Base-by-base conservation (phyloP, 371 early-diverging fungal species). In the Smittium culicis region DNA sequence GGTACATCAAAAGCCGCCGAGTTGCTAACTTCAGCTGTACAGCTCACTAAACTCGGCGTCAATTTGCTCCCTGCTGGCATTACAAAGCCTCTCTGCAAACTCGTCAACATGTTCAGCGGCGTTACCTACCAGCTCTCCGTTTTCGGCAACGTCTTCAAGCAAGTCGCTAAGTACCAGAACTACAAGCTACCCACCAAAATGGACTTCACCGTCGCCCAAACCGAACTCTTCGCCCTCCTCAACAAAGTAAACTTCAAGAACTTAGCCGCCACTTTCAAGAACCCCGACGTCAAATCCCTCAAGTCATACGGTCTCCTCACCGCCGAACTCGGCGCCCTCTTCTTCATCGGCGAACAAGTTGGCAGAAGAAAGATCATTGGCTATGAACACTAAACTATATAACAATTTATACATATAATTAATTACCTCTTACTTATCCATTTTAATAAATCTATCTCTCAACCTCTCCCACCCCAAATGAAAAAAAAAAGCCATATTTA, bases 361-460 rank as follows among this genome's bases (percentile, higher is more conserved):
- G 64, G 32, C 54, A 66, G 63, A 65, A 67, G n/a, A 29, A 59
- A 61, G 24, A n/a, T 34, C 32, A n/a, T 45, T 30, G n/a, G 60
- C 54, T 63, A 34, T 31, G 35, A 72, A 34, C 17, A 55, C 27
- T 20, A 20, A 25, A 20, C 29, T 59, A 0, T 66, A 62, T 65
- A 25, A 33, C n/a, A 8, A 65, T 85, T 0, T 85, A 85, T 0
- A 80, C 81, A 68, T n/a, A n/a, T n/a, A n/a, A n/a, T n/a, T n/a
- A n/a, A n/a, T n/a, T n/a, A n/a, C n/a, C n/a, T n/a, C n/a, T n/a
- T n/a, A n/a, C n/a, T n/a, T n/a, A n/a, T n/a, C n/a, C n/a, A n/a
- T n/a, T n/a, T n/a, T n/a, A n/a, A n/a, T n/a, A n/a, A n/a, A n/a
- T n/a, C n/a, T n/a, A n/a, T n/a, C n/a, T n/a, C n/a, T n/a, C n/a